Conservation (phyloP, 2,329 filamentous ascomycete species). For the Penicillium glabrum region DNA sequence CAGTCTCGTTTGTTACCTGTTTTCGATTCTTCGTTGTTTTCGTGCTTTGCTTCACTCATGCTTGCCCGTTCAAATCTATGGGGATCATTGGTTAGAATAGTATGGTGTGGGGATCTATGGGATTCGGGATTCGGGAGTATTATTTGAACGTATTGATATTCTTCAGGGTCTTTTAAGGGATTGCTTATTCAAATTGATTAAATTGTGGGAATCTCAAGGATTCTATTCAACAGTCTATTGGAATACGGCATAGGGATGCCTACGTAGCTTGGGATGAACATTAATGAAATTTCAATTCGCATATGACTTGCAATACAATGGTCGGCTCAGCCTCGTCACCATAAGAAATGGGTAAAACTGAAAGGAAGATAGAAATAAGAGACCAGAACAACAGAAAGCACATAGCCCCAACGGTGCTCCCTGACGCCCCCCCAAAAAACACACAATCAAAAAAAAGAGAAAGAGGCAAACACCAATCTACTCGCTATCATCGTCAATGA, state of each 20-base stretch:
- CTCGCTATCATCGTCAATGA: conserved; percentile 36
- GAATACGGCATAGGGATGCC: no score
- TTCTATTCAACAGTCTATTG: no score
- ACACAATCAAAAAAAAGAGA: no score
- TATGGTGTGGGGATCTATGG: neutral
- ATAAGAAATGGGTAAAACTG: conserved; percentile 8
- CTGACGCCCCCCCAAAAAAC: neutral
- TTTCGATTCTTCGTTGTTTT: neutral
- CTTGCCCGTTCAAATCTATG: neutral
- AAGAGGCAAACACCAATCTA: conserved; percentile 9
- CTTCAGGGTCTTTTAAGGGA: no score
- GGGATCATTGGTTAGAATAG: neutral
- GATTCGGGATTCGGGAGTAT: neutral
- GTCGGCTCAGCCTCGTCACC: conserved; percentile 17
- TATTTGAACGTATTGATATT: no score
- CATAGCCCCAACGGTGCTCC: neutral
- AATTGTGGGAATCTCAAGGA: no score
- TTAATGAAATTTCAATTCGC: neutral
- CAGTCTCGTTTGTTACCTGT: neutral
- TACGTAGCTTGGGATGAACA: neutral
- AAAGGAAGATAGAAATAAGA: neutral
- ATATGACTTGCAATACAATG: conserved; percentile 2
- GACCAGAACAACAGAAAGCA: neutral
- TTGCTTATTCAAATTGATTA: no score
- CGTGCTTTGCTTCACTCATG: neutral